These are phyloP conservation scores for Limnomonas spitsbergensis DNA, from an alignment of 139 green algal species.

Conservation along the genomic window DNA sequence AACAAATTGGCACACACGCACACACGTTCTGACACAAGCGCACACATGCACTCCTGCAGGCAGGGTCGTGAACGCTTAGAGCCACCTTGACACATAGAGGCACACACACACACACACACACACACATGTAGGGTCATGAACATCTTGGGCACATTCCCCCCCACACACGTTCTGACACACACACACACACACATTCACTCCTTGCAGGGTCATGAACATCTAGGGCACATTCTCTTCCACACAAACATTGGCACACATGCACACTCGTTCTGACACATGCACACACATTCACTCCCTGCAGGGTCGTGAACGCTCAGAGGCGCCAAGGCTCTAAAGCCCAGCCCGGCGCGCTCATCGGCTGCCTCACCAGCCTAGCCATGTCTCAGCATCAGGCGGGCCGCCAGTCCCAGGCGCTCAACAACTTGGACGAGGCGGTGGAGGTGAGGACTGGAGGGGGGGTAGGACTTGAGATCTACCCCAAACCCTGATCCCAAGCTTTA, in stretches of 20 bases:
- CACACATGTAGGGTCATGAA: too few species aligned
- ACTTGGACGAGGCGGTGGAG: neutral
- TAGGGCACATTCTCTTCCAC: neutral
- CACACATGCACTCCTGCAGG: too few species aligned
- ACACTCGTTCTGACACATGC: neutral
- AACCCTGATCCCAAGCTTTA: too few species aligned
- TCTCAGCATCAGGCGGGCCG: neutral
- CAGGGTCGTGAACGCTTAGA: too few species aligned
- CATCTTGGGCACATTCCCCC: too few species aligned
- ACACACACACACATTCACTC: neutral
- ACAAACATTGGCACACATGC: neutral
- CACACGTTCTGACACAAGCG: too few species aligned
- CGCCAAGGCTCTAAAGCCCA: neutral
- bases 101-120: too few species aligned
- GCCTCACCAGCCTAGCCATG: neutral
- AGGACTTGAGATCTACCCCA: too few species aligned
- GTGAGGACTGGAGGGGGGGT: too few species aligned
- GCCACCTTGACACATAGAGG: too few species aligned
- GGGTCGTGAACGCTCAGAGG: neutral
- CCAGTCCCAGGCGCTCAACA: neutral
- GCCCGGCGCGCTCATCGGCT: neutral
- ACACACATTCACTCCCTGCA: neutral
- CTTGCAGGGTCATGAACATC: neutral
- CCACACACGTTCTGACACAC: too few species aligned
- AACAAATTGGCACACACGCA: too few species aligned